Conservation (phyloP, 1,139 yeast species). For the Candida gigantensis region DNA sequence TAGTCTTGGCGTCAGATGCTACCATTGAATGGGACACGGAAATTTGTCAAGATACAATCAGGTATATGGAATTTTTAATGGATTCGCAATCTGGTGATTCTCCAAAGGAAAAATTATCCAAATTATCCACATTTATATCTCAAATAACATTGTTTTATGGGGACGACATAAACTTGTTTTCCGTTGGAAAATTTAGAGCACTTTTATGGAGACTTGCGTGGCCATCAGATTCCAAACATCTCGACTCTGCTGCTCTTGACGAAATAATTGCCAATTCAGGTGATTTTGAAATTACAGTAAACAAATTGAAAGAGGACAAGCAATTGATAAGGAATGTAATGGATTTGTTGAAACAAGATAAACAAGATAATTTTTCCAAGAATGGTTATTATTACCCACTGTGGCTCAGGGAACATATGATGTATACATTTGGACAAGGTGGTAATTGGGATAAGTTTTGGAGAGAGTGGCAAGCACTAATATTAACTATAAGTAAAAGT, state of each 20-base stretch:
- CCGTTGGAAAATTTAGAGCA: constrained; percentile 32
- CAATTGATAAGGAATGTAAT: constrained; percentile 34
- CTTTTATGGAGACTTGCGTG: constrained; percentile 36
- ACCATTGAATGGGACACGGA: constrained; percentile 16
- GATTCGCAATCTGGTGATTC: constrained; percentile 24
- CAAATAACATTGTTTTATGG: constrained; percentile 28
- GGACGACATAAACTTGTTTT: constrained; percentile 25
- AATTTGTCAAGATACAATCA: constrained; percentile 29
- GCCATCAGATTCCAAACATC: constrained; percentile 6
- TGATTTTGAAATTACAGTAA: not conserved
- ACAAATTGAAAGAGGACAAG: constrained; percentile 20
- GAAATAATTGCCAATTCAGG: constrained; percentile 14
- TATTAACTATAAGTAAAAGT: constrained; percentile 8
- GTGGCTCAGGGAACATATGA: constrained; percentile 33
- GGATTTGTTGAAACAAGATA: constrained; percentile 22
- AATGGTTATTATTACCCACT: constrained; percentile 14
- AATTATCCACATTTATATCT: constrained; percentile 29
- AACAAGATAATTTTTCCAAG: constrained; percentile 1
- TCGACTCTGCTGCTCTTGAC: constrained; percentile 10
- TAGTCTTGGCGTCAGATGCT: constrained; percentile 16
- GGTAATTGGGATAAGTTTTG: constrained; percentile 43
- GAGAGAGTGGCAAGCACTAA: constrained; percentile 36
- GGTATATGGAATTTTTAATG: constrained; percentile 32
- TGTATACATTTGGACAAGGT: constrained; percentile 42
- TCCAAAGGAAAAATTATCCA: constrained; percentile 20